Percentiles rank a stretch among this genome's conserved stretches.
Evolutionary conservation across 441 rosid genomes (phyloP).

Genomic region (Viola pubescens): DNA sequence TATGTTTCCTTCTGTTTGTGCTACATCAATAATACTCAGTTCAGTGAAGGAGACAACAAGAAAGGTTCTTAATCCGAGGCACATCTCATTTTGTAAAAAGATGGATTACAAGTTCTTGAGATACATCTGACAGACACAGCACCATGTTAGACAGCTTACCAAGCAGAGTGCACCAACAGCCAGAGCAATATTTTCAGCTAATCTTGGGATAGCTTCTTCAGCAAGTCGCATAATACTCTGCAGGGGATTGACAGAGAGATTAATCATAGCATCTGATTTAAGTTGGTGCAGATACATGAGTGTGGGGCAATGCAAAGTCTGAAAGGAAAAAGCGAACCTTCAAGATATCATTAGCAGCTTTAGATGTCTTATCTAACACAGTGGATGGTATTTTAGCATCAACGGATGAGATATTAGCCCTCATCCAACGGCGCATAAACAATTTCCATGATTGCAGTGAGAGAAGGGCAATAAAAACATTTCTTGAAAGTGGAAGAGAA

Average conservation of each 20-base stretch:
- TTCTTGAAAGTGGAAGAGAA: conserved; percentile 82
- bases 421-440: conserved; percentile 81
- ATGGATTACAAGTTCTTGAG: conserved; percentile 14
- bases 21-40: background rate
- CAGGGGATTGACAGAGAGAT: conserved; percentile 15
- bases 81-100: background rate
- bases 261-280: background rate
- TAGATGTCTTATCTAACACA: conserved; percentile 51
- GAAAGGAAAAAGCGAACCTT: conserved; percentile 42
- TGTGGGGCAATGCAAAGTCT: conserved; percentile 7
- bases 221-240: conserved; percentile 61
- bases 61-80: no score
- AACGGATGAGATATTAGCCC: conserved; percentile 39
- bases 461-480: conserved; percentile 66
- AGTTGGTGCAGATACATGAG: conserved; percentile 5
- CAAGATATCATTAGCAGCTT: conserved; percentile 79
- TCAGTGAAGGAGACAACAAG: no score
- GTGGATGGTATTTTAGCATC: conserved; percentile 36
- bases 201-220: conserved; percentile 76
- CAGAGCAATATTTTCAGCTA: conserved; percentile 76
- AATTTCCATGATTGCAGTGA: conserved; percentile 89
- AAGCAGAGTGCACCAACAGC: conserved; percentile 80
- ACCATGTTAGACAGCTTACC: conserved; percentile 33
- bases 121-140: background rate
- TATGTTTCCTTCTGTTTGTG: background rate